phyloP scores from a whole-genome alignment of 345 rosid genomes.

The Hevea brasiliensis region DNA sequence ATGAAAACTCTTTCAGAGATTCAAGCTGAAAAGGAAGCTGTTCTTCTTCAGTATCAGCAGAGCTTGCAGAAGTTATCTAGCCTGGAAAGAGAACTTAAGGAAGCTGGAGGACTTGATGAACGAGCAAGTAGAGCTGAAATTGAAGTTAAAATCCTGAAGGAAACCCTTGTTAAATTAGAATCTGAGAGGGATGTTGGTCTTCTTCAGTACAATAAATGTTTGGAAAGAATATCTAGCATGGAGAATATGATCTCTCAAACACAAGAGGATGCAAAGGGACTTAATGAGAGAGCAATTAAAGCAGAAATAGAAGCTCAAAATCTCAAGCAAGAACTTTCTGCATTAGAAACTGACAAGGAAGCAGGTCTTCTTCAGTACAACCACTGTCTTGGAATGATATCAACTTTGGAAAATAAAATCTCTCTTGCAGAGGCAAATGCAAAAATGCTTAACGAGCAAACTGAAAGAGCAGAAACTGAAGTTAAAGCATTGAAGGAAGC shows the following conservation, averaged over 20 bases:
- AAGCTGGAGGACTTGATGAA: conserved; percentile 31
- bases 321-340: conserved; percentile 27
- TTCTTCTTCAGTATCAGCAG: conserved; percentile 29
- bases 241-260: conserved; percentile 24
- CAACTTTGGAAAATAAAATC: conserved; percentile 36
- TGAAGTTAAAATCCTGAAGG: conserved; percentile 31
- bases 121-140: conserved; percentile 37
- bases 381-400: conserved; percentile 30
- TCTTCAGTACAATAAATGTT: conserved; percentile 27
- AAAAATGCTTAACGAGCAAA: conserved; percentile 25
- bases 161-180: conserved; percentile 29
- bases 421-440: conserved; percentile 60
- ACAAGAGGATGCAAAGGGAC: conserved; percentile 42
- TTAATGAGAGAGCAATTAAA: conserved; percentile 41
- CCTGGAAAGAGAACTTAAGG: conserved; percentile 32
- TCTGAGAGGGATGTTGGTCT: conserved; percentile 31
- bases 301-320: conserved; percentile 29
- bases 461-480: conserved; percentile 32
- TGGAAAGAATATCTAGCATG: conserved; percentile 23
- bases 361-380: conserved; percentile 30
- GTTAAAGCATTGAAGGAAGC: conserved; percentile 22
- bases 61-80: conserved; percentile 30
- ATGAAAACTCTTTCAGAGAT: conserved; percentile 30
- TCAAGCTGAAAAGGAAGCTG: conserved; percentile 32
- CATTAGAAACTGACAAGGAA: conserved; percentile 25